Base-by-base conservation (phyloP, 2,329 filamentous ascomycete species). In the Coniochaeta sp. region DNA sequence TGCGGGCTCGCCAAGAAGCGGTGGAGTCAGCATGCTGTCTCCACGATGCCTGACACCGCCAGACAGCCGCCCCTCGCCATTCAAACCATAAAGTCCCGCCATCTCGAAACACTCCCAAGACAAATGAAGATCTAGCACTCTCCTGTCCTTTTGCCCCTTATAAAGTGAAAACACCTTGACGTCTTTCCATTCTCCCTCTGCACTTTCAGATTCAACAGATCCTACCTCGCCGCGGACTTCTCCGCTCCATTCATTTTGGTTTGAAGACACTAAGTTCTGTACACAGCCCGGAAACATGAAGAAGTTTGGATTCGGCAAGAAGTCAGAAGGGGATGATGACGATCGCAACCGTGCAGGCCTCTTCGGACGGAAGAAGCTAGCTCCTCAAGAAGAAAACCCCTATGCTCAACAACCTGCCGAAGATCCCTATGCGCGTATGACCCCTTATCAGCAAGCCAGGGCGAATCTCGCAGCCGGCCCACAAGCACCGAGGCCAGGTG, bases 251-350 rank as follows among this genome's bases (percentile, higher is more conserved):
- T 52, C 19, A 24, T 6, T 28, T 52, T 31, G 14, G 47, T 28
- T 52, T 7, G 19, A 60, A 58, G 28, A 56, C 36, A 26, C 61
- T 44, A 57, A 34, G n/a, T 55, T 24, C 52, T 56, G 59, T 58
- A 38, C 55, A 54, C 59, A 59, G 62, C 44, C 24, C 43, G 40
- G 56, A 68, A 72, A 63, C 63, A 87, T 87, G 84, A 83, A 80
- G 75, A 85, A 82, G 67, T 85, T 87, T 66, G 80, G 81, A 57
- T 80, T 85, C 64, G 77, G 82, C 64, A 84, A 81, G 73, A 86
- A 83, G 69, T 72, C 71, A 57, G 76, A 79, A 59, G 81, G 81
- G 58, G 72, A 69, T 33, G 81, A 81, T 61, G 77, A 82, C 52
- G 74, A 74, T 60, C 69, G 74, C 59, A 79, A 72, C 65, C 78